Conservation (phyloP, 495 filamentous ascomycete genomes). For the Talaromyces liani region DNA sequence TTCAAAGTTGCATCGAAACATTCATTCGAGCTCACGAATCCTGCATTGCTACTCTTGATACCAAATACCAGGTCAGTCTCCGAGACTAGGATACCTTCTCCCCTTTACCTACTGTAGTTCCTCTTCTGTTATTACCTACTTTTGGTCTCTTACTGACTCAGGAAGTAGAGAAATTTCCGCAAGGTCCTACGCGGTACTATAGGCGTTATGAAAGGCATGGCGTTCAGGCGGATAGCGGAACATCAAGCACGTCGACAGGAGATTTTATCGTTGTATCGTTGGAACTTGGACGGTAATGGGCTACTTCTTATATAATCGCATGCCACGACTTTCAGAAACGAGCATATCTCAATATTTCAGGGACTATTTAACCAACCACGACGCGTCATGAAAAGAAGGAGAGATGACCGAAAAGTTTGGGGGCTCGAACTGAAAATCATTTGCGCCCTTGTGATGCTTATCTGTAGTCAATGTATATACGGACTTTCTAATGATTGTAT, state of each 20-base stretch:
- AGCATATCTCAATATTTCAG: no score
- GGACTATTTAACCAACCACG: no score
- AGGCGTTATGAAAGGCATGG: neutral
- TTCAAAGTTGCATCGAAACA: neutral
- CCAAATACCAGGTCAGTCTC: neutral
- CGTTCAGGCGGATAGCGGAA: neutral
- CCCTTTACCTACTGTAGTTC: neutral
- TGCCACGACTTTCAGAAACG: neutral
- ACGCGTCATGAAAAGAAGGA: no score
- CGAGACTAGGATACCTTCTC: neutral
- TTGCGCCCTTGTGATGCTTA: no score
- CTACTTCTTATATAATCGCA: neutral
- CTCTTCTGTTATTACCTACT: neutral
- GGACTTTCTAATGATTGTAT: no score
- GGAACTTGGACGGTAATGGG: neutral
- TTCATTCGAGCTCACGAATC: neutral
- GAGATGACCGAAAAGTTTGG: no score
- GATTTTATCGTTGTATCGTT: neutral
- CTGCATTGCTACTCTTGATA: neutral
- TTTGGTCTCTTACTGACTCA: neutral
- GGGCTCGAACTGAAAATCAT: no score
- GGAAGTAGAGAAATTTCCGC: neutral
- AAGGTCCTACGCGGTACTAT: neutral
- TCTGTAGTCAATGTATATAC: no score
- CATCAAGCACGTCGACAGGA: neutral